Percentiles rank a stretch among this genome's conserved stretches.
These are phyloP conservation scores for Macrophomina tecta DNA, from an alignment of 2,329 filamentous ascomycete genomes.

Conservation along the genomic window DNA sequence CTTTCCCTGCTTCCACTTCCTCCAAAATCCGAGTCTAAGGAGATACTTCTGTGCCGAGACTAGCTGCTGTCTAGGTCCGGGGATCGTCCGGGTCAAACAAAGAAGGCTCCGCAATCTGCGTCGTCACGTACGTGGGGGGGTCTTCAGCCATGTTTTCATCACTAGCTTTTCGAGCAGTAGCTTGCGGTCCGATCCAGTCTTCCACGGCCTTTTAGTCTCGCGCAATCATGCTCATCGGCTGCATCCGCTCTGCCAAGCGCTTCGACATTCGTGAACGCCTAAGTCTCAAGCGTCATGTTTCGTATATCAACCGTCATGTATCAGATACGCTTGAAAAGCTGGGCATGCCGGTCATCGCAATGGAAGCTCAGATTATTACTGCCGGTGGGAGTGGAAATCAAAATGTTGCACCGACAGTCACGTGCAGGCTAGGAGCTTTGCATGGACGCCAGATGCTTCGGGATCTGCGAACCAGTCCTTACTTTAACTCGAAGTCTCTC, in stretches of 20 bases:
- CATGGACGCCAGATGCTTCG: too few species aligned
- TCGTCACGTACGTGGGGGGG: conserved; percentile 9
- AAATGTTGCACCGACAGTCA: neutral
- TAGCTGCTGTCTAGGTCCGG: conserved; percentile 20
- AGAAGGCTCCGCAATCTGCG: neutral
- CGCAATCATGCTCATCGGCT: neutral
- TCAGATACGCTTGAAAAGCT: neutral
- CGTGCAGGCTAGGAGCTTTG: too few species aligned
- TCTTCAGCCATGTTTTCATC: neutral
- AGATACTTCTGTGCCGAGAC: conserved; percentile 13
- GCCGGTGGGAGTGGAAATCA: neutral
- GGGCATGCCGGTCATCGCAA: neutral
- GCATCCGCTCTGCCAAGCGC: neutral
- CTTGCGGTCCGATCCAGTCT: neutral
- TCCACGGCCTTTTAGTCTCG: neutral
- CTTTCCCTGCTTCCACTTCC: neutral
- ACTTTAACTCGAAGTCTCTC: too few species aligned
- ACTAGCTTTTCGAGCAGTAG: too few species aligned
- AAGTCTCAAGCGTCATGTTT: neutral
- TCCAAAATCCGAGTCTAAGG: conserved; percentile 5
- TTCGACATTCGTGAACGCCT: neutral
- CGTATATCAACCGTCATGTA: conserved; percentile 5
- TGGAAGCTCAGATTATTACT: neutral
- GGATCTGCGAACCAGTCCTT: too few species aligned
- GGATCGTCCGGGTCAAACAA: conserved; percentile 14